phyloP scores from a whole-genome alignment of 495 filamentous ascomycete species.

The Talaromyces thailandensis region DNA sequence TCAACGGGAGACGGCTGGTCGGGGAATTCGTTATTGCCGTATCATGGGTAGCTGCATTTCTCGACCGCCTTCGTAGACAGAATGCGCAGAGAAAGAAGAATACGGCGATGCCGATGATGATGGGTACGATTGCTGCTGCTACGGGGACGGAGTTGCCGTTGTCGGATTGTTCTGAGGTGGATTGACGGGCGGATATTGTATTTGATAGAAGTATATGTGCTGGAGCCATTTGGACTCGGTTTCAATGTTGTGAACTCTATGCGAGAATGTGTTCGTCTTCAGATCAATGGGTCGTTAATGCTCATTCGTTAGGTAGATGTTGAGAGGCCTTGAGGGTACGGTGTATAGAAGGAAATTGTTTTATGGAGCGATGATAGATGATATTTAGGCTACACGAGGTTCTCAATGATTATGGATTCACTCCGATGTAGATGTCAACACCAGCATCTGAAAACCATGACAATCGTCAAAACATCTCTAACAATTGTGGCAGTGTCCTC shows the following conservation, averaged over 20 bases:
- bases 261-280: background rate
- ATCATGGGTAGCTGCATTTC: background rate
- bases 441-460: background rate
- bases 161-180: background rate
- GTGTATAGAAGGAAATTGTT: background rate
- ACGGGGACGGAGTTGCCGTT: background rate
- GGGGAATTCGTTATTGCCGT: background rate
- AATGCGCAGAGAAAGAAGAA: background rate
- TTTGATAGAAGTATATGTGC: background rate
- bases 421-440: background rate
- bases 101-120: background rate
- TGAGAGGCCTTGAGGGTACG: background rate
- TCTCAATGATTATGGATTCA: background rate
- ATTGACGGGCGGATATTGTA: background rate
- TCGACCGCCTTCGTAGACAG: background rate
- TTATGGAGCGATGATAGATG: background rate
- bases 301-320: background rate
- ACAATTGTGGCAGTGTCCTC: background rate
- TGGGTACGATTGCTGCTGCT: background rate
- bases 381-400: background rate
- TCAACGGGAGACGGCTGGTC: background rate
- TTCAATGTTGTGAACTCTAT: background rate
- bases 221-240: background rate
- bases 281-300: background rate
- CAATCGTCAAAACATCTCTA: background rate